Base-by-base conservation (phyloP, 441 rosid genomes). In the Croton setiger region DNA sequence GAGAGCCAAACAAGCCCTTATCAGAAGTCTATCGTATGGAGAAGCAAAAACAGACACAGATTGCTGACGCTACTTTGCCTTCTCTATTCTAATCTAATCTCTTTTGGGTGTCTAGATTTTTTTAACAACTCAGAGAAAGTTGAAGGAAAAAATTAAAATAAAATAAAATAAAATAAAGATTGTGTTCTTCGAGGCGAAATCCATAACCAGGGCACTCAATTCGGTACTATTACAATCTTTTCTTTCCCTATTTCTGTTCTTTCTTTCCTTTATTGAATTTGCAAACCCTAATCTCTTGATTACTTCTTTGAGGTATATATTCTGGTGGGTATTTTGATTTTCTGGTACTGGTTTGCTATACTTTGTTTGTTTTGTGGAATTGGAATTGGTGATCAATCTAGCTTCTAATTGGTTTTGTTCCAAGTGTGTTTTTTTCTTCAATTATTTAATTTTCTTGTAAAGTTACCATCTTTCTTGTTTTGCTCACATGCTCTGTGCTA, bases 1-100 rank as follows among this genome's bases (percentile, higher is more conserved):
- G 83, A 79, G 74, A 81, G 84, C 90, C 95, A 79, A 85, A 84
- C 88, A 87, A 74, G 84, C 72, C 75, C 79, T 82, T 83, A 73
- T 86, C 87, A 64, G 5, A 59, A 69, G 44, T 66, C 79, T 77
- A 78, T 84, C 79, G n/a, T 59, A 33, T n/a, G 5, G 18, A 68
- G 43, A 69, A 64, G 67, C n/a, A 27, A 2, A 39, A 47, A 35
- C 27, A 17, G 49, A 61, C 48, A 27, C 10, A 14, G n/a, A 53
- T 14, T 68, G 83, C 76, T 78, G 82, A 74, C 79, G 81, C 58
- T 54, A 61, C n/a, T 0, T 4, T 15, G 27, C 15, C 5, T 33
- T 61, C n/a, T 4, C 31, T 27, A 27, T 27, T 27, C 31, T 27
- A 27, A 27, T 51, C 66, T 23, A 43, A 58, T 68, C 18, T 17